phyloP scores from a whole-genome alignment of 1,284 basidiomycete genomes.

The Fomes fomentarius region DNA sequence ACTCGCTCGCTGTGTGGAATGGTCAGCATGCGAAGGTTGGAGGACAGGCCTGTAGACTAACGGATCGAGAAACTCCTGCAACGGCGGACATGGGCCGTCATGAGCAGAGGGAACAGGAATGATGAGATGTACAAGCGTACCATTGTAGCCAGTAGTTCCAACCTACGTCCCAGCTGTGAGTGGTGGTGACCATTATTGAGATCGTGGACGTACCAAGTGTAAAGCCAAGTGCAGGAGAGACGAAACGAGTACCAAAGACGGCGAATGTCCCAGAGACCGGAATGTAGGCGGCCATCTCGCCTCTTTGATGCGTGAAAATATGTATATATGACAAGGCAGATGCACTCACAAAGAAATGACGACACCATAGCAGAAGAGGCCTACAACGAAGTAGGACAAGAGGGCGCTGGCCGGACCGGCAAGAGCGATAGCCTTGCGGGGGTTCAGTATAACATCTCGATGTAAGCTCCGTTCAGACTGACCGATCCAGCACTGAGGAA shows the following conservation, averaged over 20 bases:
- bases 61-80: conserved; percentile 44
- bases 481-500: conserved; percentile 57
- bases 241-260: conserved; percentile 42
- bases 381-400: conserved; percentile 52
- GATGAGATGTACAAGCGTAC: conserved; percentile 33
- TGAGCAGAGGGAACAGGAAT: conserved; percentile 6
- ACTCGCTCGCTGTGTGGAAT: conserved; percentile 40
- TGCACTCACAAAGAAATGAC: conserved; percentile 49
- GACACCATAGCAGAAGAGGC: conserved; percentile 56
- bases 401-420: conserved; percentile 55
- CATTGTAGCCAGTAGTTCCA: conserved; percentile 63
- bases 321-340: neutral
- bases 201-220: conserved; percentile 32
- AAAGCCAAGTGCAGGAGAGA: conserved; percentile 34
- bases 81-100: neutral
- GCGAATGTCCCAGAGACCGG: conserved; percentile 59
- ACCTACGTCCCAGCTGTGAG: too few relatives aligned
- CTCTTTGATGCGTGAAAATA: conserved; percentile 35
- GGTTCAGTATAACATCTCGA: neutral
- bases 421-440: conserved; percentile 39
- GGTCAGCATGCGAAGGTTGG: neutral
- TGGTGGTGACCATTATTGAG: too few relatives aligned
- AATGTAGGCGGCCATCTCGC: conserved; percentile 56
- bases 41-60: conserved; percentile 26
- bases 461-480: conserved; percentile 15